Evolutionary conservation across 768 basidiomycete species (phyloP).

Genomic region (Auricularia cornea): DNA sequence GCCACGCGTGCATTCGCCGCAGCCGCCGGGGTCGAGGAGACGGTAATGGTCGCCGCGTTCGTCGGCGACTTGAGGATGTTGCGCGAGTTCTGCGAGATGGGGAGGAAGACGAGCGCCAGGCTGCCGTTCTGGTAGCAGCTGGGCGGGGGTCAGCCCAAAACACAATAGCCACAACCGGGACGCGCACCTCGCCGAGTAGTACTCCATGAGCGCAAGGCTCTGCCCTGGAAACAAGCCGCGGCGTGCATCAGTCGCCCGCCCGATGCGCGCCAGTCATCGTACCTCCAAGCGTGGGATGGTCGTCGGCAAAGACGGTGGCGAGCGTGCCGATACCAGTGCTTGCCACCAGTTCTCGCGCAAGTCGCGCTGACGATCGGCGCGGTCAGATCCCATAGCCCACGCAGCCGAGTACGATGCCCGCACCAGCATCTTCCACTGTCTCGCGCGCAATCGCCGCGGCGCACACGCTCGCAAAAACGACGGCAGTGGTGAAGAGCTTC

Average conservation of each 20-base stretch:
- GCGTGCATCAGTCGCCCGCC: neutral
- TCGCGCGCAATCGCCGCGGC: conserved; percentile 21
- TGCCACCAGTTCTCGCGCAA: conserved; percentile 37
- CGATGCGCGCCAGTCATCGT: conserved; percentile 2
- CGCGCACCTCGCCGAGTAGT: conserved; percentile 34
- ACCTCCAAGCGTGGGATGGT: conserved; percentile 34
- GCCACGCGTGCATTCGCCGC: conserved; percentile 41
- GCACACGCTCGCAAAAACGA: neutral
- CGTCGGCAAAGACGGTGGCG: conserved; percentile 39
- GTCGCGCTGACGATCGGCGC: conserved; percentile 26
- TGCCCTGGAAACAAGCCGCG: conserved; percentile 24
- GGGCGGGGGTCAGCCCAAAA: neutral
- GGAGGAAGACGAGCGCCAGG: conserved; percentile 42
- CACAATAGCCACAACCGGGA: neutral
- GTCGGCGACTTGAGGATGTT: conserved; percentile 36
- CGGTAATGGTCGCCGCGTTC: conserved; percentile 38
- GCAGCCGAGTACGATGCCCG: neutral
- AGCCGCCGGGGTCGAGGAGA: conserved; percentile 31
- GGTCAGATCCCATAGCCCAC: conserved; percentile 2
- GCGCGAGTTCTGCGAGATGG: conserved; percentile 45
- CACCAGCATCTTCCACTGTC: conserved; percentile 44
- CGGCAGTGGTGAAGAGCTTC: neutral
- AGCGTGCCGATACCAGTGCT: conserved; percentile 36
- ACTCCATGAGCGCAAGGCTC: conserved; percentile 46
- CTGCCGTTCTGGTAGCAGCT: conserved; percentile 47